Evolutionary conservation across 257 asterid genomes (phyloP).

Genomic region (Solanum sejunctum): DNA sequence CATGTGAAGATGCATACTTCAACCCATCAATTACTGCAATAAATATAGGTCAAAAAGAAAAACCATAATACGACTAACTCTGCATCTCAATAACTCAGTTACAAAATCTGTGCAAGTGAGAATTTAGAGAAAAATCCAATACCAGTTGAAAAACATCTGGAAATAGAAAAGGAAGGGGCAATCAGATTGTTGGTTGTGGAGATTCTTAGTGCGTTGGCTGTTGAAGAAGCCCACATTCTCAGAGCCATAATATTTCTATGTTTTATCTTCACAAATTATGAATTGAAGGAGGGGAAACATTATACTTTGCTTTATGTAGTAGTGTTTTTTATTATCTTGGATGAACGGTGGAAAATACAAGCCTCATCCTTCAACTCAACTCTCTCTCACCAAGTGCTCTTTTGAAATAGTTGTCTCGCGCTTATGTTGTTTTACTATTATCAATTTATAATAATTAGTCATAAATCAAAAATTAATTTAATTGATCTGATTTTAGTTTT

Average conservation of each 20-base stretch:
- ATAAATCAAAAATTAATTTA: neutral
- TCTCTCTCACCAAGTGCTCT: neutral
- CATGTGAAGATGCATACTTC: conserved; percentile 73
- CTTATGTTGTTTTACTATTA: too few relatives aligned
- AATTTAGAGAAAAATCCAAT: neutral
- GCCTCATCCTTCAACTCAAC: conserved; percentile 16
- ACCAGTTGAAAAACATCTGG: conserved; percentile 85
- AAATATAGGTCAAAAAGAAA: neutral
- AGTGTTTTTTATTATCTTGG: conserved; percentile 14
- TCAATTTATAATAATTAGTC: neutral
- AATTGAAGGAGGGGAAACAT: neutral
- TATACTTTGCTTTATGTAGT: neutral
- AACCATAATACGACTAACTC: neutral
- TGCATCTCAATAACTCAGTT: neutral
- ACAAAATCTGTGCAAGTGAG: neutral
- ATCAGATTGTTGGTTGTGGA: conserved; percentile 20
- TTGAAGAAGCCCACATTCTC: conserved; percentile 95
- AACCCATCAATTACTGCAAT: conserved; percentile 62
- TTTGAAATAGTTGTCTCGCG: too few relatives aligned
- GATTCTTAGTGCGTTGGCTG: conserved; percentile 73
- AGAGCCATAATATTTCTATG: conserved; percentile 44
- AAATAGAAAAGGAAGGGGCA: conserved; percentile 22
- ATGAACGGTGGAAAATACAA: conserved; percentile 63
- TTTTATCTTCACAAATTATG: neutral
- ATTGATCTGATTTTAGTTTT: too few relatives aligned